A percentile compares a stretch with the other conserved stretches of the same genome.
Conservation (phyloP, 306 rosid genomes). For the Quercus suber region DNA sequence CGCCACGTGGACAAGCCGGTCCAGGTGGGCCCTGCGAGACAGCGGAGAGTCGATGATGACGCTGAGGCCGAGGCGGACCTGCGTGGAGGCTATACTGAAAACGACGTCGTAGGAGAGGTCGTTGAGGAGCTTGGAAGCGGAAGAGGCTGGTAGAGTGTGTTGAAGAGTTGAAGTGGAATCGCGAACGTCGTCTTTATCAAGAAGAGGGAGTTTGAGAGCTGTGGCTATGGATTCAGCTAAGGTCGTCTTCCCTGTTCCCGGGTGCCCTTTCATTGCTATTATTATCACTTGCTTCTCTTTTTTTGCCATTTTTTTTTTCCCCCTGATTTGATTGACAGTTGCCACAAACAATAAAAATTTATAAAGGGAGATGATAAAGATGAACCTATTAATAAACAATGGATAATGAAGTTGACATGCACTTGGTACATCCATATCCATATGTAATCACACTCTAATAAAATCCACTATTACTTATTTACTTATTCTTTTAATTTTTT, state of each 20-base stretch:
- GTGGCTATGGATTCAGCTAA: constrained; percentile 45
- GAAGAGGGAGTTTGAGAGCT: constrained; percentile 44
- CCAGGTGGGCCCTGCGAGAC: constrained; percentile 56
- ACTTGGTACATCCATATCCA: too few species aligned
- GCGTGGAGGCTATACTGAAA: constrained; percentile 47
- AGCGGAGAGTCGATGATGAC: constrained; percentile 70
- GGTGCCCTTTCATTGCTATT: constrained; percentile 76
- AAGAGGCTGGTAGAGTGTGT: not conserved
- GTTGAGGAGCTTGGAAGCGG: constrained; percentile 50
- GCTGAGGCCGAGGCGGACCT: constrained; percentile 59
- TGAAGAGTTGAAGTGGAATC: constrained; percentile 38
- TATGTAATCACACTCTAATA: too few species aligned
- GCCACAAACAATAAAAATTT: too few species aligned
- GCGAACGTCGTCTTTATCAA: constrained; percentile 65
- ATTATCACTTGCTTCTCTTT: constrained; percentile 24
- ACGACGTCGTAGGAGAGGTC: constrained; percentile 56
- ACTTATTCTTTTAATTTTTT: too few species aligned
- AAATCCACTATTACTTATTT: too few species aligned
- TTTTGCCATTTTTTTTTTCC: not conserved
- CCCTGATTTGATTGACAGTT: too few species aligned
- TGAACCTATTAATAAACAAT: too few species aligned
- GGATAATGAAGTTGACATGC: too few species aligned
- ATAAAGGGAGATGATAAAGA: too few species aligned
- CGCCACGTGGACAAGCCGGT: constrained; percentile 38
- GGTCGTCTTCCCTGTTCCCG: constrained; percentile 60